Conservation (phyloP, 805 yeast genomes). For the Suhomyces sp. region DNA sequence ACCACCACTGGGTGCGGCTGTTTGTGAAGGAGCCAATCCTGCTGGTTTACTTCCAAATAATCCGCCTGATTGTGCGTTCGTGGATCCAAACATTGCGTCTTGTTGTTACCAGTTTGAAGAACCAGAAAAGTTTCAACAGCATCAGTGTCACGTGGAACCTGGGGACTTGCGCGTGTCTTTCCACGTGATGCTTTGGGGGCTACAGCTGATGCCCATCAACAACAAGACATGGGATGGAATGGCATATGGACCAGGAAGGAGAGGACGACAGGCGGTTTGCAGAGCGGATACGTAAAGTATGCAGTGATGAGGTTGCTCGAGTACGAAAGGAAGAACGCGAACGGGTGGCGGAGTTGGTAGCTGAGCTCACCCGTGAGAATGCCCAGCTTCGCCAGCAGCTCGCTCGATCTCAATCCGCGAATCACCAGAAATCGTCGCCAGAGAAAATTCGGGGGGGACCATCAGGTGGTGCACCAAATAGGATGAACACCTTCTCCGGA, state of each 20-base stretch:
- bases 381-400: neutral
- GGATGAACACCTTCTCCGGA: conserved; percentile 7
- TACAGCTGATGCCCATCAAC: neutral
- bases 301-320: neutral
- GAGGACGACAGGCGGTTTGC: conserved; percentile 1
- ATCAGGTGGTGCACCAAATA: neutral
- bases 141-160: neutral
- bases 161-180: neutral
- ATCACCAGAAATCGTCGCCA: neutral
- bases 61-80: conserved; percentile 7
- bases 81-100: conserved; percentile 5
- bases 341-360: neutral
- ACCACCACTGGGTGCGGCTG: conserved; percentile 18
- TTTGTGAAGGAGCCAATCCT: neutral
- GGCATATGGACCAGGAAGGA: neutral
- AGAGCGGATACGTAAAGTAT: conserved; percentile 1
- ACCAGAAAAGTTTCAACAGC: conserved; percentile 1
- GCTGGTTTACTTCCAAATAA: conserved; percentile 9
- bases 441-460: neutral
- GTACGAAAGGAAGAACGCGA: neutral
- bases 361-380: neutral
- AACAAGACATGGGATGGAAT: neutral
- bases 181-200: neutral
- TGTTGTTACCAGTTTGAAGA: neutral
- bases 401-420: neutral